A percentile compares a stretch with the other conserved stretches of the same genome.
These are phyloP conservation scores for Zangia roseola DNA, from an alignment of 768 basidiomycete genomes.

Conservation along the genomic window DNA sequence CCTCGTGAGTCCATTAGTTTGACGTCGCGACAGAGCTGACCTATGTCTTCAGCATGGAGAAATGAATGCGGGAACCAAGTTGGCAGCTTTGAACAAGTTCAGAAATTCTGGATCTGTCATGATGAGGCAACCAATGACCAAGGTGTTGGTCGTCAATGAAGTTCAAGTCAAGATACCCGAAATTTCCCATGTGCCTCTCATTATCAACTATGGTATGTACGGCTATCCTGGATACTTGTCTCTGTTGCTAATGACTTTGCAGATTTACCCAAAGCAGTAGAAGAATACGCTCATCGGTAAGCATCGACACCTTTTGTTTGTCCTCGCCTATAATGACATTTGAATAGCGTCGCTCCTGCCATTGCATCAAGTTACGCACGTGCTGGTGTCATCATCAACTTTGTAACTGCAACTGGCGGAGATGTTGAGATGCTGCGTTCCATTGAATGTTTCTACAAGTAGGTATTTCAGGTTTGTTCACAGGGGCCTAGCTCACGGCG, in stretches of 20 bases:
- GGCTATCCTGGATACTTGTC: not conserved
- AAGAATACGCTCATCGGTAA: constrained; percentile 95
- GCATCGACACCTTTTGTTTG: constrained; percentile 8
- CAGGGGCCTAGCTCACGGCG: constrained; percentile 13
- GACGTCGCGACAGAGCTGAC: constrained; percentile 9
- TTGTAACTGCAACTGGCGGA: constrained; percentile 95
- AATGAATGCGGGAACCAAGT: constrained; percentile 81
- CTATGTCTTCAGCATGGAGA: constrained; percentile 70
- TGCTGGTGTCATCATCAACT: constrained; percentile 92
- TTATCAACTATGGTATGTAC: constrained; percentile 87
- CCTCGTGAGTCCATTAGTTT: constrained; percentile 55
- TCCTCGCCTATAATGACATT: constrained; percentile 8
- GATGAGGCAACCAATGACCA: constrained; percentile 64
- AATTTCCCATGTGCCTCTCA: constrained; percentile 84
- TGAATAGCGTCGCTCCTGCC: constrained; percentile 74
- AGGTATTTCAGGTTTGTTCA: constrained; percentile 25
- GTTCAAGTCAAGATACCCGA: constrained; percentile 90
- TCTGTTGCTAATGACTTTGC: constrained; percentile 10
- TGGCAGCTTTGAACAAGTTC: constrained; percentile 85
- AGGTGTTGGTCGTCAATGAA: constrained; percentile 90
- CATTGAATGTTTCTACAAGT: constrained; percentile 99
- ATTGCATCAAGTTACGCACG: constrained; percentile 81
- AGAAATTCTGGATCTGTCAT: constrained; percentile 53
- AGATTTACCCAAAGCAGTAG: constrained; percentile 93
- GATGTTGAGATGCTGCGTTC: constrained; percentile 98